phyloP scores from a whole-genome alignment of 2,329 filamentous ascomycete genomes.

The Epichloe typhina region DNA sequence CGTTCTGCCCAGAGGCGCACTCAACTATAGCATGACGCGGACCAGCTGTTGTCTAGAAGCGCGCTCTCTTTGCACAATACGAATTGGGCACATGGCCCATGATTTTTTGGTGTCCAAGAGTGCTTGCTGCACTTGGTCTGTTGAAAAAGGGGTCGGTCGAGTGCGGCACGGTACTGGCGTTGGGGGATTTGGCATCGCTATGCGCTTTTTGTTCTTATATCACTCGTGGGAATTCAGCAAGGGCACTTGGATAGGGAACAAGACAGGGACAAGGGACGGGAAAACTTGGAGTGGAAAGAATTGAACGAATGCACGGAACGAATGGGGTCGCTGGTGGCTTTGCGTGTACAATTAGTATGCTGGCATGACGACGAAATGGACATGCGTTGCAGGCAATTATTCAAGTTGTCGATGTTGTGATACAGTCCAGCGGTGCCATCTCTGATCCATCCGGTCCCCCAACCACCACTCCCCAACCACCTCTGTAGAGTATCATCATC shows the following conservation, averaged over 20 bases:
- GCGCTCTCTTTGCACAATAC: not conserved
- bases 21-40: not conserved
- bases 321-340: not conserved
- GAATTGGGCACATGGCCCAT: not conserved
- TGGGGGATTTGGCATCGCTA: not conserved
- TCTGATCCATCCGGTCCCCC: not conserved
- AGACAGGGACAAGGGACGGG: not conserved
- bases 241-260: conserved; percentile 2
- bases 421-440: not conserved
- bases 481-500: not conserved
- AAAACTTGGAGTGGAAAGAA: not conserved
- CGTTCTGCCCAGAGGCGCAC: not conserved
- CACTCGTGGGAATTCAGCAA: not conserved
- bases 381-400: not conserved
- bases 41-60: not conserved
- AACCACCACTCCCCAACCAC: not conserved
- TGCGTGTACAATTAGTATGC: conserved; percentile 1
- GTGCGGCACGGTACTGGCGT: conserved; percentile 4
- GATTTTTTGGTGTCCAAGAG: not conserved
- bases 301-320: not conserved
- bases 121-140: not conserved
- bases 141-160: not conserved
- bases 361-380: not conserved
- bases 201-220: not conserved
- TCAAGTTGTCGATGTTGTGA: not conserved